Conservation (phyloP, 345 rosid species). For the Raphanus sativus region DNA sequence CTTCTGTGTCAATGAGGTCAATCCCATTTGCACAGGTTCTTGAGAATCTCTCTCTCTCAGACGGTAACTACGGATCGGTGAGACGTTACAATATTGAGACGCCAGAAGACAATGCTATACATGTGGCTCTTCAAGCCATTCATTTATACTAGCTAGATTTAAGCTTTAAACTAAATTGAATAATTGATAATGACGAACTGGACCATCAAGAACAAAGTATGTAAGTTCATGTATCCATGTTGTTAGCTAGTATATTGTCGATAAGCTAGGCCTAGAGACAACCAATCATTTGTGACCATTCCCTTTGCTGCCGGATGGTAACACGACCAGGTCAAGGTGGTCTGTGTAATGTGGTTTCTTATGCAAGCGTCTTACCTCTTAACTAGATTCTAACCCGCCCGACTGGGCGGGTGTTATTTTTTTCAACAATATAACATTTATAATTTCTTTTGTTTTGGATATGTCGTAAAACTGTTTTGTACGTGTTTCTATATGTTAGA, state of each 20-base stretch:
- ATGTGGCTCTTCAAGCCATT: slow-evolving; percentile 53
- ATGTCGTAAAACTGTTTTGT: too few species aligned
- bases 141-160: too few species aligned
- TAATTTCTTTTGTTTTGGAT: too few species aligned
- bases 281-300: neutral
- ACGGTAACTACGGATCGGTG: slow-evolving; percentile 65
- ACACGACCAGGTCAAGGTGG: neutral
- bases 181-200: too few species aligned
- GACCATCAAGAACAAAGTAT: neutral
- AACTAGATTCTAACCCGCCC: too few species aligned
- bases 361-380: neutral
- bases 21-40: slow-evolving; percentile 91
- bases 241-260: neutral
- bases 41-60: slow-evolving; percentile 83
- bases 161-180: too few species aligned
- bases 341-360: neutral
- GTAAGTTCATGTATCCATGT: neutral
- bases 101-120: slow-evolving; percentile 78
- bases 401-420: too few species aligned
- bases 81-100: slow-evolving; percentile 80
- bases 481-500: too few species aligned
- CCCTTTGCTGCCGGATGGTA: neutral
- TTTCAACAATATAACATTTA: too few species aligned
- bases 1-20: slow-evolving; percentile 91
- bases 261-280: neutral